A percentile compares a stretch with the other conserved stretches of the same genome.
Conservation (phyloP, 352 stramenopile species). For the Hyaloperonospora brassicae region DNA sequence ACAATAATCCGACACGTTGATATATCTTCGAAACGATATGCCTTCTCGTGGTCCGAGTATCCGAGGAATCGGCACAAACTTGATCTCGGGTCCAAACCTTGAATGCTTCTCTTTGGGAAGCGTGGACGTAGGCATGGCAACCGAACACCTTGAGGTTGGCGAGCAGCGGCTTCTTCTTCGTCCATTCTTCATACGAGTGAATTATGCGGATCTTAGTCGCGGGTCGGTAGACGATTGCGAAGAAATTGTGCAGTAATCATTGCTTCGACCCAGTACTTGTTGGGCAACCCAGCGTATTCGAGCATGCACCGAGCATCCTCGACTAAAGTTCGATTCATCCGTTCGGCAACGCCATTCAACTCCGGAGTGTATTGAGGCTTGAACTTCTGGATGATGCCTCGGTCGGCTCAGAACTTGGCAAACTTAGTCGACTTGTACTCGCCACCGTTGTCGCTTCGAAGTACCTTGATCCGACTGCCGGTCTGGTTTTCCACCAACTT, state of each 20-base stretch:
- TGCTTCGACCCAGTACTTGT: too few relatives aligned
- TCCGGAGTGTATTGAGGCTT: slow-evolving; percentile 14
- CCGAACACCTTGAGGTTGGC: too few relatives aligned
- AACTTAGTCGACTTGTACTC: slow-evolving; percentile 8
- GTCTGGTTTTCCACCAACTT: background rate
- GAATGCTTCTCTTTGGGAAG: too few relatives aligned
- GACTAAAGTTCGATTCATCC: background rate
- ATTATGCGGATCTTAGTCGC: too few relatives aligned
- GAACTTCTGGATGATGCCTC: slow-evolving; percentile 16
- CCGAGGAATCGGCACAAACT: background rate
- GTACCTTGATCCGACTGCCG: background rate
- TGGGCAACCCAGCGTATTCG: too few relatives aligned
- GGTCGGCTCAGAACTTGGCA: slow-evolving; percentile 5
- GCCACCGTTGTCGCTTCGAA: slow-evolving; percentile 9
- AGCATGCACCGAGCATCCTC: too few relatives aligned
- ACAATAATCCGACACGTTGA: background rate
- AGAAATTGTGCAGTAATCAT: too few relatives aligned
- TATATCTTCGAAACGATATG: background rate
- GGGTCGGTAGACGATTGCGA: too few relatives aligned
- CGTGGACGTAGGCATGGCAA: background rate
- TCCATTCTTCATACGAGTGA: too few relatives aligned
- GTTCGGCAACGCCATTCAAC: slow-evolving; percentile 11
- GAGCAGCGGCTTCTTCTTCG: too few relatives aligned
- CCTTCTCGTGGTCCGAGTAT: background rate
- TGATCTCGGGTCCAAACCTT: too few relatives aligned